Conservation (phyloP, 176 grass and related monocot genomes). For the Hsuehochloa calcarea region DNA sequence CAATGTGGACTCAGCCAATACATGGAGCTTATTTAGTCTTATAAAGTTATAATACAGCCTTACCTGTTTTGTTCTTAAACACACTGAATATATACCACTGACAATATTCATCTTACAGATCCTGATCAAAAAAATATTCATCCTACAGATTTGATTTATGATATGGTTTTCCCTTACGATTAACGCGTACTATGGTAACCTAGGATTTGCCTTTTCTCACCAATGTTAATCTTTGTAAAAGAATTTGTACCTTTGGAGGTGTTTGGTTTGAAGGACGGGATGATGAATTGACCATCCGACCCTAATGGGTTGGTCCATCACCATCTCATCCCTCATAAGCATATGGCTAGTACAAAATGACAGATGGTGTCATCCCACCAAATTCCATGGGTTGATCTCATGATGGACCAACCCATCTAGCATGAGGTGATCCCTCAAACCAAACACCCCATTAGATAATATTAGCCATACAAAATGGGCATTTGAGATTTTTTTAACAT, state of each 20-base stretch:
- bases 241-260: not conserved
- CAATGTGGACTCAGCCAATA: too few relatives aligned
- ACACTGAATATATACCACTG: not conserved
- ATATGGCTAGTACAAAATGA: too few relatives aligned
- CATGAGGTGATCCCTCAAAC: too few relatives aligned
- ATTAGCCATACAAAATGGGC: not conserved
- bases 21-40: too few relatives aligned
- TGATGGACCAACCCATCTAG: too few relatives aligned
- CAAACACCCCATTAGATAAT: not conserved
- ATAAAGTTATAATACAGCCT: too few relatives aligned
- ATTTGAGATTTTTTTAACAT: not conserved
- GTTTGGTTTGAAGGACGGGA: too few relatives aligned
- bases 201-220: not conserved
- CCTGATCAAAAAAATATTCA: not conserved
- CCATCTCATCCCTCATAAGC: too few relatives aligned
- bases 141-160: not conserved
- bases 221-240: not conserved
- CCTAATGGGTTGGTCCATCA: too few relatives aligned
- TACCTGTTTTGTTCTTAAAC: not conserved
- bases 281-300: too few relatives aligned
- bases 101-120: not conserved
- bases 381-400: too few relatives aligned
- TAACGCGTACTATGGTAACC: not conserved
- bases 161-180: slow-evolving; percentile 7
- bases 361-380: too few relatives aligned